A percentile compares a stretch with the other conserved stretches of the same genome.
Conservation (phyloP, 371 early-diverging fungal species). For the Syncephalastrum racemosum region DNA sequence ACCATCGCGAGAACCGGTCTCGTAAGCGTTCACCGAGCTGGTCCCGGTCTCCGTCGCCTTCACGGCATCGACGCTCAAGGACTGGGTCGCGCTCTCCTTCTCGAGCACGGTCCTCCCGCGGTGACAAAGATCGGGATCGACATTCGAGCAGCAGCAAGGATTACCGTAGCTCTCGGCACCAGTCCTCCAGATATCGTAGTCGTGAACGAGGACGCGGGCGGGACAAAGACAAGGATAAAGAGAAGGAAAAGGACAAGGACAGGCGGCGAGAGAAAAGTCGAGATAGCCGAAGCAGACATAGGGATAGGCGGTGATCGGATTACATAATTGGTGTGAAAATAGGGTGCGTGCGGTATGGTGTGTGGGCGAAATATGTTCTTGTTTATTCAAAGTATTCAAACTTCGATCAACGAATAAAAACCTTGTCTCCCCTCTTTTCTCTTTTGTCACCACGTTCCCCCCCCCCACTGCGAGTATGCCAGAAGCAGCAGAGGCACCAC, state of each 20-base stretch:
- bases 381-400: not conserved
- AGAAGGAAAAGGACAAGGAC: slow-evolving; percentile 28
- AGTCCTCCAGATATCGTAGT: slow-evolving; percentile 34
- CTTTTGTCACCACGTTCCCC: slow-evolving; percentile 4
- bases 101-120: slow-evolving; percentile 16
- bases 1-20: slow-evolving; percentile 7
- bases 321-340: too few relatives aligned
- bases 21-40: slow-evolving; percentile 12
- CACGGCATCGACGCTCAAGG: slow-evolving; percentile 19
- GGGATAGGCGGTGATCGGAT: slow-evolving; percentile 11
- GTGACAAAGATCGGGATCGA: slow-evolving; percentile 3
- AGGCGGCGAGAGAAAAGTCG: slow-evolving; percentile 19
- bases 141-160: slow-evolving; percentile 5
- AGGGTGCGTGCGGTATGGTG: not conserved
- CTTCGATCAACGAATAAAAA: slow-evolving; percentile 7
- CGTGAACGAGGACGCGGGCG: slow-evolving; percentile 30
- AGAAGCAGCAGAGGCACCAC: slow-evolving; percentile 5
- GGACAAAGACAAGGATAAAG: slow-evolving; percentile 18
- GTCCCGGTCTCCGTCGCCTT: slow-evolving; percentile 21
- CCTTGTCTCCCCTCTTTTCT: slow-evolving; percentile 2
- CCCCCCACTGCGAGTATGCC: slow-evolving; percentile 5
- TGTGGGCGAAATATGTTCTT: not conserved
- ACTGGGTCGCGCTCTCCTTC: slow-evolving; percentile 17
- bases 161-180: slow-evolving; percentile 33
- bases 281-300: slow-evolving; percentile 21